Base-by-base conservation (phyloP, 768 basidiomycete species). In the Mrakia frigida region DNA sequence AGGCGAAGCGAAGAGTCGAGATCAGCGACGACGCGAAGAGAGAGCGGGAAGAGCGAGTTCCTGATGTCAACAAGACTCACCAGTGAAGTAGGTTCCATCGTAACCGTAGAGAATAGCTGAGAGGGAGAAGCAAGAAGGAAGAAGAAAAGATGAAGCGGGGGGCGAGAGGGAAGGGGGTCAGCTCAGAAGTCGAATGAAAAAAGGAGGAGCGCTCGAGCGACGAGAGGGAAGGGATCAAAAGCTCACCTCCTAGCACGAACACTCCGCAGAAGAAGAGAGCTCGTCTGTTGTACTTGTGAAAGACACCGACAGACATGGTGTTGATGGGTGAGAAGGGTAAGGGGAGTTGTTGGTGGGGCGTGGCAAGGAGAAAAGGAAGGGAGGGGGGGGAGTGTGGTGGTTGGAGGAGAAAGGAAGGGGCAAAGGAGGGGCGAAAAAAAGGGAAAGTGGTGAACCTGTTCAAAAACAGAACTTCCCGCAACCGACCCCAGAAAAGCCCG, bases 41-140 rank as follows among this genome's bases (percentile, higher is more conserved):
- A 25, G 10, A 56, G 56, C 56, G 23, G 52, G 7, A 21, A 11
- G 52, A 53, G 52, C 21, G 6, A 6, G 13, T 53, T 9, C 16
- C 16, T 14, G n/a, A 28, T 10, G n/a, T 9, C 25, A 18, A 56
- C n/a, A 28, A 4, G 56, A 56, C 56, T 4, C 23, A 56, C 56
- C 80, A 37, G 81, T 82, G 63, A 82, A 82, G 77, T 82, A 81
- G 23, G 81, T 82, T 75, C 81, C 81, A 77, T 82, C 81, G 59
- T 79, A 79, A 70, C 79, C 79, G 65, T 79, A 79, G 23, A 79
- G 70, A 61, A 79, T 76, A 41, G 79, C 77, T 74, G 67, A 13
- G n/a, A 39, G 39, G 52, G 43, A 67, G 52, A 28, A 59, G 37
- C n/a, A n/a, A n/a, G n/a, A n/a, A n/a, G n/a, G n/a, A 7, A 41